Evolutionary conservation across 306 rosid genomes (phyloP).

Genomic region (Vicia villosa): DNA sequence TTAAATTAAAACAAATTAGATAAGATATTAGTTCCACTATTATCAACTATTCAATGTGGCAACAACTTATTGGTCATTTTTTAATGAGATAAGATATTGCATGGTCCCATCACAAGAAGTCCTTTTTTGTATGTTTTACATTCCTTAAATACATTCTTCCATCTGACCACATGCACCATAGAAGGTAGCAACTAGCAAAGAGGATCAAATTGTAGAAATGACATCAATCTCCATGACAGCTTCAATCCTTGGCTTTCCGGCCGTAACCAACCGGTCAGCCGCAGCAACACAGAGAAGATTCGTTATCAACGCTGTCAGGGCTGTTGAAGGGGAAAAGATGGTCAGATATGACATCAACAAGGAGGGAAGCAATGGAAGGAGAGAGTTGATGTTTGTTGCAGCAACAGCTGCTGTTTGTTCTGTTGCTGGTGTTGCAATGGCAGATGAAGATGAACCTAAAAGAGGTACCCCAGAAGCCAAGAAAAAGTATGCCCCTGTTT

Average conservation of each 20-base stretch:
- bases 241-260: constrained; percentile 34
- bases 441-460: constrained; percentile 43
- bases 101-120: constrained; percentile 11
- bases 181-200: neutral
- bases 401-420: constrained; percentile 48
- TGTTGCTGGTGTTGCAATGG: constrained; percentile 41
- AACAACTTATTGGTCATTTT: neutral
- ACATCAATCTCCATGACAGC: constrained; percentile 55
- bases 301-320: constrained; percentile 12
- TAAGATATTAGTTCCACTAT: too few relatives aligned
- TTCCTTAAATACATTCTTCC: constrained; percentile 32
- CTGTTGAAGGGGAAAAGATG: constrained; percentile 33
- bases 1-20: neutral
- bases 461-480: constrained; percentile 48
- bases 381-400: constrained; percentile 45
- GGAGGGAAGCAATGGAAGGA: constrained; percentile 43
- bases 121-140: neutral
- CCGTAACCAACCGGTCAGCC: constrained; percentile 11
- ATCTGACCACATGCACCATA: constrained; percentile 4
- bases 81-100: constrained; percentile 43
- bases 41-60: too few relatives aligned
- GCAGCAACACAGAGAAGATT: constrained; percentile 16
- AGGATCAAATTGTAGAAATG: constrained; percentile 31
- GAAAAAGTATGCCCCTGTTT: constrained; percentile 52
- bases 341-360: constrained; percentile 32